Evolutionary conservation across 768 basidiomycete species (phyloP).

Genomic region (Suillus weaverae): DNA sequence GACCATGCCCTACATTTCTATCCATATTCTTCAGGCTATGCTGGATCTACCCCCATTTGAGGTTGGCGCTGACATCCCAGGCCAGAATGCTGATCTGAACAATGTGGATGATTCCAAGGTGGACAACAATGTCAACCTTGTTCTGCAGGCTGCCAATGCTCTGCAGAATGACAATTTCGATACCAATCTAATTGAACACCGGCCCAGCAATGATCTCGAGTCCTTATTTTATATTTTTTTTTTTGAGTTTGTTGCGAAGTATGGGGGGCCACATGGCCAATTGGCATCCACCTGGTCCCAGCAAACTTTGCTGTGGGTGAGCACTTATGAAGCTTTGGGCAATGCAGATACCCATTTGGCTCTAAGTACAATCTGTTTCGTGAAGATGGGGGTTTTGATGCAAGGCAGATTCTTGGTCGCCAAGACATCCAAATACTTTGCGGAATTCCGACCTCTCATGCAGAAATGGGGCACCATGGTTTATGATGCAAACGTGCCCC

Average conservation of each 20-base stretch:
- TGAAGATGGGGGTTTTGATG: not conserved
- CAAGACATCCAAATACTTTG: not conserved
- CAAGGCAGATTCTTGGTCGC: not conserved
- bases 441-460: not conserved
- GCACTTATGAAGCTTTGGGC: not conserved
- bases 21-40: not conserved
- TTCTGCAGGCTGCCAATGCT: not conserved
- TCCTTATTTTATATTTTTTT: not conserved
- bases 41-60: not conserved
- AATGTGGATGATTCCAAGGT: not conserved
- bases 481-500: not conserved
- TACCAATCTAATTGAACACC: not conserved
- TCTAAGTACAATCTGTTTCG: not conserved
- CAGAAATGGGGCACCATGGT: not conserved
- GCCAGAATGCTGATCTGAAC: not conserved
- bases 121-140: not conserved
- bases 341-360: not conserved
- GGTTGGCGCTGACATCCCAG: not conserved
- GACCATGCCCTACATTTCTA: slow-evolving; percentile 8
- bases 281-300: not conserved
- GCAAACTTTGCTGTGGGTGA: not conserved
- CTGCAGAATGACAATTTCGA: not conserved
- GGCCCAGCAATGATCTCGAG: not conserved
- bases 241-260: not conserved
- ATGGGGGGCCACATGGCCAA: not conserved